Base-by-base conservation (phyloP, 352 stramenopile species). In the Globisporangium splendens region DNA sequence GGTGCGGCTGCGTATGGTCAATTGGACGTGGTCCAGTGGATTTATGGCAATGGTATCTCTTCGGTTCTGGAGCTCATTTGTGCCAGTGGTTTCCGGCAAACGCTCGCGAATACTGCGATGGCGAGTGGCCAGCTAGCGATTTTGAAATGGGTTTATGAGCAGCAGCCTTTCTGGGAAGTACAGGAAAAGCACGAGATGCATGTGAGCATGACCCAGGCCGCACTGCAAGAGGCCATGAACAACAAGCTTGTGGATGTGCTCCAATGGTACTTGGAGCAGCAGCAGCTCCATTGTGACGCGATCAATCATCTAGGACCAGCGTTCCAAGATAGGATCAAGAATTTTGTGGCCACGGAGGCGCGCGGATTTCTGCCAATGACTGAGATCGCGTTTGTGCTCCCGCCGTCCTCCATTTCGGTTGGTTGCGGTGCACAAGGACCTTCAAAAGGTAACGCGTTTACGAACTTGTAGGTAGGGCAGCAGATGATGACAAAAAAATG, bases 1-100 rank as follows among this genome's bases (percentile, higher is more conserved):
- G 39, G 46, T 1, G 56, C 56, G 3, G 56, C 56, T 1, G 50
- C 68, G 8, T 65, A 72, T 59, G 71, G 68, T 1, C 65, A 77
- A 43, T 18, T 69, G n/a, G 57, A 69, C 39, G 63, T 77, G 17
- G 61, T 79, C n/a, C 65, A 56, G 15, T 79, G 71, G 68, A 70
- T 79, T 41, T 57, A 67, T 31, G 59, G 59, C 33, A 69, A 73
- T 39, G 66, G 73, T 31, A 31, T 2, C 24, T 31, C 24, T 31
- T 31, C 24, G 24, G 5, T 31, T 31, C 24, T 31, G 24, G 24
- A 31, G 24, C 24, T 31, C 2, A 31, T 49, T 73, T 44, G 73
- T 70, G 43, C 60, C 47, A 10, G 59, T 31, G 62, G 14, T 61
- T 70, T 6, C 53, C 52, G 0, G 17, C 35, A n/a, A 67, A 72